A percentile compares a stretch with the other conserved stretches of the same genome.
phyloP scores from a whole-genome alignment of 495 filamentous ascomycete genomes.

The Arthonia radiata region DNA sequence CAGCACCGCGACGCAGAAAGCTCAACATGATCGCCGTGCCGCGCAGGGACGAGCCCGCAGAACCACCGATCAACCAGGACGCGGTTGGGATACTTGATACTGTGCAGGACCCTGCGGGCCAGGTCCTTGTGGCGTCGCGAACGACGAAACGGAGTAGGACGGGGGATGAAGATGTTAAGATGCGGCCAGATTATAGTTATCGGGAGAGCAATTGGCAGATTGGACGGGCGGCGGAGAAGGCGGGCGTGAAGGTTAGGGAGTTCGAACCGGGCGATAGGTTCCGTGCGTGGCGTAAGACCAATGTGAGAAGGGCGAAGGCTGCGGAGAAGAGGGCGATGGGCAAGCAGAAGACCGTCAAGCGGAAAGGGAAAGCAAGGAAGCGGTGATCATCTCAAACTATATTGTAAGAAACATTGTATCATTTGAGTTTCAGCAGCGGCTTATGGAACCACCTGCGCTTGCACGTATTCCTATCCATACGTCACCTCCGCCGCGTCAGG shows the following conservation, averaged over 20 bases:
- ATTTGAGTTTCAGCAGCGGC: no score
- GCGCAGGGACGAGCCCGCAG: not conserved
- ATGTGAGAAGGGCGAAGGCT: constrained; percentile 24
- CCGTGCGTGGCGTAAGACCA: constrained; percentile 35
- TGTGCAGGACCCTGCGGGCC: not conserved
- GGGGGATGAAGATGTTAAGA: constrained; percentile 10
- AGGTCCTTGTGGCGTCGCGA: not conserved
- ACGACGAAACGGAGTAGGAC: constrained; percentile 1
- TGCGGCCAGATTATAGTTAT: constrained; percentile 53
- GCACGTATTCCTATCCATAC: no score
- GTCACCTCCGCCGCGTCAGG: no score
- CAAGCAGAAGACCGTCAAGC: constrained; percentile 21
- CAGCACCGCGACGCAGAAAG: constrained; percentile 39
- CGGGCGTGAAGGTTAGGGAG: constrained; percentile 22
- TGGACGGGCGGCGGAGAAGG: constrained; percentile 34
- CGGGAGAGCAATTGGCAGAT: constrained; percentile 70
- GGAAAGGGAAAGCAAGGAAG: constrained; percentile 4
- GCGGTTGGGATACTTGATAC: constrained; percentile 2
- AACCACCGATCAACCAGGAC: not conserved
- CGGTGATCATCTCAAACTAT: no score
- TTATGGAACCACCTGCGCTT: no score
- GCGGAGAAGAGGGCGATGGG: constrained; percentile 33
- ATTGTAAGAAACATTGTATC: no score
- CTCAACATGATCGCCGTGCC: constrained; percentile 37
- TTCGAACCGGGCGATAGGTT: constrained; percentile 33